Percentiles rank a stretch among this genome's conserved stretches.
Evolutionary conservation across 345 rosid species (phyloP).

Genomic region (Psidium guajava): DNA sequence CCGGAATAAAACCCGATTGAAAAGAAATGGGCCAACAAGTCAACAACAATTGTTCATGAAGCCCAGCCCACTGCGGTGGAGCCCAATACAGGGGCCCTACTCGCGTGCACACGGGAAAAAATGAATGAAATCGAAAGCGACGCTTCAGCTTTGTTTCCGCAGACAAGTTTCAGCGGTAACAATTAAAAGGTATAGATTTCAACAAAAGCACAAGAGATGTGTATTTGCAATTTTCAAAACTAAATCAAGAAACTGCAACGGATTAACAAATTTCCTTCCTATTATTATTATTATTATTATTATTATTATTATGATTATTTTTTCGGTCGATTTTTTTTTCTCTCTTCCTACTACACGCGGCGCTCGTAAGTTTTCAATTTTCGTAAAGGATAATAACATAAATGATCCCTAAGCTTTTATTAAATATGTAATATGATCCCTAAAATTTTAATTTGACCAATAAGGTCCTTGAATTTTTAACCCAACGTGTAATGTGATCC

Average conservation of each 20-base stretch:
- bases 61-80: background rate
- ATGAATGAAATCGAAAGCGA: background rate
- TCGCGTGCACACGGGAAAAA: background rate
- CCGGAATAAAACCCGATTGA: background rate
- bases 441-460: too few relatives aligned
- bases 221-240: rapidly evolving
- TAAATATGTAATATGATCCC: too few relatives aligned
- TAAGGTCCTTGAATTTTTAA: too few relatives aligned
- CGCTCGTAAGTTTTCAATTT: background rate
- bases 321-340: too few relatives aligned
- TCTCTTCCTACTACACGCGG: background rate
- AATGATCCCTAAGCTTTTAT: too few relatives aligned
- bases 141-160: rapidly evolving
- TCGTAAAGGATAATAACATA: too few relatives aligned
- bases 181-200: background rate
- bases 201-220: background rate
- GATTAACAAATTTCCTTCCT: background rate
- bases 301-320: too few relatives aligned
- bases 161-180: rapidly evolving
- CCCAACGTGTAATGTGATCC: too few relatives aligned
- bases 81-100: background rate
- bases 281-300: too few relatives aligned
- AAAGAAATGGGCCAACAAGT: background rate
- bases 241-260: background rate
- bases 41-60: too few relatives aligned